Conservation (phyloP, 2,329 filamentous ascomycete species). For the Elsinoe necatrix region DNA sequence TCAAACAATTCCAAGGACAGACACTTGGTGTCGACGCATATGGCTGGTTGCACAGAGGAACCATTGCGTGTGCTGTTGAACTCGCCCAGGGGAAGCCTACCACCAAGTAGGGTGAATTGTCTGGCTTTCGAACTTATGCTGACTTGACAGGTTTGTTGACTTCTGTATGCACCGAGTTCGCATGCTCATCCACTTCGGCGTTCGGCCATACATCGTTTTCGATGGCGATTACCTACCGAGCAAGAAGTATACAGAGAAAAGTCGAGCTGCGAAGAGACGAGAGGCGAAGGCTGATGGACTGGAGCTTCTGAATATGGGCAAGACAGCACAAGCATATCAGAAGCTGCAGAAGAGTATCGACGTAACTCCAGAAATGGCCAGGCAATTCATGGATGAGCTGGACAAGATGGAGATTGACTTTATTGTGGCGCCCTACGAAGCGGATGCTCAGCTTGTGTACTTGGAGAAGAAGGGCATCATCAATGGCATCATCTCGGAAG, state of each 20-base stretch:
- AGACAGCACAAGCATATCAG: constrained; percentile 66
- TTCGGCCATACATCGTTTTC: constrained; percentile 92
- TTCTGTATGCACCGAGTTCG: constrained; percentile 83
- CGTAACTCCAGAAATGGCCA: constrained; percentile 92
- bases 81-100: constrained; percentile 83
- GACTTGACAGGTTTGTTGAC: constrained; percentile 63
- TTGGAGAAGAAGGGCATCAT: constrained; percentile 79
- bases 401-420: constrained; percentile 74
- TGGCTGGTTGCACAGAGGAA: constrained; percentile 94
- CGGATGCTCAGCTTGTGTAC: constrained; percentile 93
- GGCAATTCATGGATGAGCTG: constrained; percentile 75
- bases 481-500: constrained; percentile 84
- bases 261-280: constrained; percentile 64
- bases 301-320: constrained; percentile 73
- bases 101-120: constrained; percentile 54
- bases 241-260: constrained; percentile 78
- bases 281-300: constrained; percentile 68
- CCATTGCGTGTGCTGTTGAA: constrained; percentile 82
- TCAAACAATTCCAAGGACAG: constrained; percentile 80
- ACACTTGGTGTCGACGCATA: constrained; percentile 94
- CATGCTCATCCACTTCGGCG: constrained; percentile 88
- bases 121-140: constrained; percentile 17
- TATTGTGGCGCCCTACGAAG: constrained; percentile 93
- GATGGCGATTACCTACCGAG: constrained; percentile 92
- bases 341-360: constrained; percentile 95